A percentile compares a stretch with the other conserved stretches of the same genome.
Evolutionary conservation across 768 basidiomycete species (phyloP).

Genomic region (Mycena maculata): DNA sequence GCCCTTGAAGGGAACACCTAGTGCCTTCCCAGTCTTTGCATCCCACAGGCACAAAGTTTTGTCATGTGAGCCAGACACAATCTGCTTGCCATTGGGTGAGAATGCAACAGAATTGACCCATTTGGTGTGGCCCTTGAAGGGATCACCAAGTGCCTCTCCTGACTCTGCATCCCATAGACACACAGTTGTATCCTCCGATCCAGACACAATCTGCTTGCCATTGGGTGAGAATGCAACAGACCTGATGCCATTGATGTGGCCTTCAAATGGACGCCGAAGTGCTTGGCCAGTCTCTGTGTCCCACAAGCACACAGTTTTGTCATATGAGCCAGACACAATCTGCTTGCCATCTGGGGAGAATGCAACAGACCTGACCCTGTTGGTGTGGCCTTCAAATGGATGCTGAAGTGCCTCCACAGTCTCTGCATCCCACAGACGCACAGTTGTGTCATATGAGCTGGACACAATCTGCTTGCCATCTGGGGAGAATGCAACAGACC

Average conservation of each 20-base stretch:
- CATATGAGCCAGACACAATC: not conserved
- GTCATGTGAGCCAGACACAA: not conserved
- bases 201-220: not conserved
- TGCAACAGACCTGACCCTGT: not conserved
- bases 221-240: not conserved
- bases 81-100: not conserved
- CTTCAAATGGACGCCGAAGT: not conserved
- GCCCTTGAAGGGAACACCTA: too few species aligned
- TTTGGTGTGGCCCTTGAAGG: not conserved
- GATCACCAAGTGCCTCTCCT: not conserved
- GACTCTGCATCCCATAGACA: not conserved
- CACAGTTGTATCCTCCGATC: not conserved
- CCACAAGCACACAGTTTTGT: not conserved
- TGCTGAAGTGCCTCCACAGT: not conserved
- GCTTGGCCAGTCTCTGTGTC: not conserved
- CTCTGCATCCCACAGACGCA: not conserved
- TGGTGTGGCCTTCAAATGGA: not conserved
- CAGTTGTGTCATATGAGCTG: not conserved
- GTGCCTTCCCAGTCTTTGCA: too few species aligned
- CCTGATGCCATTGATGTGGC: not conserved
- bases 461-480: constrained; percentile 1
- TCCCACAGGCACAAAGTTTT: too few species aligned
- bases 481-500: constrained; percentile 1
- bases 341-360: not conserved
- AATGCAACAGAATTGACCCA: not conserved